Evolutionary conservation across 208 protist genomes (phyloP).

Genomic region (Trypanosoma mega): DNA sequence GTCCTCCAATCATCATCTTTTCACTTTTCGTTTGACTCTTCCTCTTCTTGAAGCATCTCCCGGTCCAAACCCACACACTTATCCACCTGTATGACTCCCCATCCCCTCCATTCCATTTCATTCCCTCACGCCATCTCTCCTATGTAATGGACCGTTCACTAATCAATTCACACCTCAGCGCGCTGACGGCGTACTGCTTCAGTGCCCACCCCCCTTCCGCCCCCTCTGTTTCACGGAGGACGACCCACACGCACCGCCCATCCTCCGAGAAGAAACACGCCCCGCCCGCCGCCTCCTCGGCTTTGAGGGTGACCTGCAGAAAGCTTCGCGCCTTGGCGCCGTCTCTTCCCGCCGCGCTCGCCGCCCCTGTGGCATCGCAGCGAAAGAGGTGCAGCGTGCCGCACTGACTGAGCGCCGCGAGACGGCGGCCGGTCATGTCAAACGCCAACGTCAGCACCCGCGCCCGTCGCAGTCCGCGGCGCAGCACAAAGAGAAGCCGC

Average conservation of each 20-base stretch:
- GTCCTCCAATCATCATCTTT: too few species aligned
- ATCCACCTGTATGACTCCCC: too few species aligned
- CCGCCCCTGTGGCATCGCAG: background rate
- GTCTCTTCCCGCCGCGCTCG: background rate
- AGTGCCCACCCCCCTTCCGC: conserved; percentile 8
- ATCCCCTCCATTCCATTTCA: too few species aligned
- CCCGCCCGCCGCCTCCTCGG: background rate
- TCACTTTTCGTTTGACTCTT: too few species aligned
- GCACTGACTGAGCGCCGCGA: conserved; percentile 54
- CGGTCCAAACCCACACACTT: too few species aligned
- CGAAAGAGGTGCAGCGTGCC: conserved; percentile 70
- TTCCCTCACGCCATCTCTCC: too few species aligned
- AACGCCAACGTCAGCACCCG: conserved; percentile 53
- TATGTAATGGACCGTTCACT: too few species aligned
- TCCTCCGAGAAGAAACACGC: conserved; percentile 26
- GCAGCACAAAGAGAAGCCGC: conserved; percentile 39
- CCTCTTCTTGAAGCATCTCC: too few species aligned
- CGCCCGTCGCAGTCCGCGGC: conserved; percentile 40
- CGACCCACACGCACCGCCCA: conserved; percentile 27
- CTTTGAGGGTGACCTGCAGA: conserved; percentile 17
- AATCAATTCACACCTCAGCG: conserved; percentile 18
- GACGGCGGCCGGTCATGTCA: conserved; percentile 24
- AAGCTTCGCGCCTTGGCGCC: conserved; percentile 21
- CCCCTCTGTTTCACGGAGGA: conserved; percentile 2
- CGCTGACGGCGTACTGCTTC: conserved; percentile 21